Conservation (phyloP, 371 early-diverging fungal species). For the Mucor indicus region DNA sequence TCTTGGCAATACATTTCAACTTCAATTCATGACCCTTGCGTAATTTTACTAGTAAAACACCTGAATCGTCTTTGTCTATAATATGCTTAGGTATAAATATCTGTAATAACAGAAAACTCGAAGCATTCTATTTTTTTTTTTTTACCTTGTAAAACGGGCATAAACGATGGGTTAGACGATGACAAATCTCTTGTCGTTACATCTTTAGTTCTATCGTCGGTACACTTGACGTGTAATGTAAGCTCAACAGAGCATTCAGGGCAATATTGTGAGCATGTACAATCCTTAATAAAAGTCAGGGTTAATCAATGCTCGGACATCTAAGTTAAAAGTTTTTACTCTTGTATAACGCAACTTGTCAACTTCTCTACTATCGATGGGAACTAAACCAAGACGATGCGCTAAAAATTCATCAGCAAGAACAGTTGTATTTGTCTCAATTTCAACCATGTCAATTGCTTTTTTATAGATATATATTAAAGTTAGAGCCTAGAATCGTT, state of each 20-base stretch:
- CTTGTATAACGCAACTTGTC: conserved; percentile 83
- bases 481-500: too few species aligned
- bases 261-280: conserved; percentile 89
- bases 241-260: conserved; percentile 89
- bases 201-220: conserved; percentile 68
- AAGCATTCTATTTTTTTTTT: not conserved
- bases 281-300: conserved; percentile 59
- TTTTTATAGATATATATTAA: too few species aligned
- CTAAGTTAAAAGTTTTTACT: too few species aligned
- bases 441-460: conserved; percentile 98
- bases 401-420: conserved; percentile 98
- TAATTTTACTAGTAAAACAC: conserved; percentile 89
- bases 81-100: too few species aligned
- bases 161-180: conserved; percentile 73
- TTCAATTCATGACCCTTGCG: conserved; percentile 91
- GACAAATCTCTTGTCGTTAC: conserved; percentile 86
- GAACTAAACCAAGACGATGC: conserved; percentile 98
- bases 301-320: too few species aligned
- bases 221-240: conserved; percentile 81
- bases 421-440: conserved; percentile 94
- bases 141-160: conserved; percentile 72
- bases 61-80: conserved; percentile 67
- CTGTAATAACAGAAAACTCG: not conserved
- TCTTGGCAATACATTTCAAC: conserved; percentile 71
- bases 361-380: conserved; percentile 79